Evolutionary conservation across 768 basidiomycete species (phyloP).

Genomic region (Cystobasidium ongulense): DNA sequence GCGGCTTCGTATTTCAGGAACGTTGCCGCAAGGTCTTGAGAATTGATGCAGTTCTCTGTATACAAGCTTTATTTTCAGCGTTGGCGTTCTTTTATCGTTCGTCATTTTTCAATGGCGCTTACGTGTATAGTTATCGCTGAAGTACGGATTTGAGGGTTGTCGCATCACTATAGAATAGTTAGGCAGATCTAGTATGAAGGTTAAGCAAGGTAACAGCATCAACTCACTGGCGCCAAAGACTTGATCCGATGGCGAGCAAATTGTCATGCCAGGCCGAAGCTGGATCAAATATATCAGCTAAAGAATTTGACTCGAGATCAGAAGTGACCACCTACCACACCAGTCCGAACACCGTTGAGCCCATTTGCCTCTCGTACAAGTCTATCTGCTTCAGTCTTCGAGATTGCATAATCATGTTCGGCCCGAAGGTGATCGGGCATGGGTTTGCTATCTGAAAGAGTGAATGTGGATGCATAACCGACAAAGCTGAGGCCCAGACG

Average conservation of each 20-base stretch:
- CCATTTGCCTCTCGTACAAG: conserved; percentile 6
- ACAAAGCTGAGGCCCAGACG: background rate
- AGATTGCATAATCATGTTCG: background rate
- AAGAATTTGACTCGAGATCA: no score
- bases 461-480: background rate
- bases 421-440: conserved; percentile 14
- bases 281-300: no score
- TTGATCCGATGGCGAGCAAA: background rate
- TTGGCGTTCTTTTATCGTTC: background rate
- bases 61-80: background rate
- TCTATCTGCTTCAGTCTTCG: background rate
- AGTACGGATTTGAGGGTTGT: background rate
- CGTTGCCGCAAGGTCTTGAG: conserved; percentile 4
- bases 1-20: conserved; percentile 15
- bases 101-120: background rate
- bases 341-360: background rate
- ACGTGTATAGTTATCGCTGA: background rate
- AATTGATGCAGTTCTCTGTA: conserved; percentile 8
- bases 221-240: conserved; percentile 6
- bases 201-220: background rate
- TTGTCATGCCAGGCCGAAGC: conserved; percentile 13
- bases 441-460: background rate
- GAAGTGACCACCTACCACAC: conserved; percentile 10
- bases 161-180: background rate
- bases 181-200: background rate